Evolutionary conservation across 257 asterid genomes (phyloP).

Genomic region (Rubia yunnanensis): DNA sequence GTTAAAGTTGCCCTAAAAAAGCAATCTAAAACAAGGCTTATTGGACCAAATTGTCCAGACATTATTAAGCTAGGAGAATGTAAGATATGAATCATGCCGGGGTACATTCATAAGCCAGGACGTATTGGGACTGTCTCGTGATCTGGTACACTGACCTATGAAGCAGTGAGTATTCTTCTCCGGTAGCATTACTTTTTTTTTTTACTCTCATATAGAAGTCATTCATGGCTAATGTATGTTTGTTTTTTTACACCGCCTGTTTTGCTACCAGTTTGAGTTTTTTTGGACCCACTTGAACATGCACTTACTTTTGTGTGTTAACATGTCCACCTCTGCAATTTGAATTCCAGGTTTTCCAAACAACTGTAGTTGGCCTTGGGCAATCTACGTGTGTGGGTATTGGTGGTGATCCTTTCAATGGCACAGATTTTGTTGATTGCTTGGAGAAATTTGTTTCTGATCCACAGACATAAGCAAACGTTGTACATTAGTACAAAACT

Average conservation of each 20-base stretch:
- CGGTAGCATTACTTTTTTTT: too few relatives aligned
- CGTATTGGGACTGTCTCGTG: constrained; percentile 91
- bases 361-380: constrained; percentile 98
- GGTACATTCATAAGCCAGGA: constrained; percentile 98
- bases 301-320: too few relatives aligned
- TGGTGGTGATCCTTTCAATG: constrained; percentile 98
- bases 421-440: constrained; percentile 97
- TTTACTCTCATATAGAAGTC: not conserved
- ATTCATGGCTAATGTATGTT: not conserved
- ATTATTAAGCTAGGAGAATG: constrained; percentile 98
- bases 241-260: not conserved
- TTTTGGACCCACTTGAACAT: not conserved
- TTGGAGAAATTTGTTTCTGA: constrained; percentile 73
- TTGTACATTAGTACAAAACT: too few relatives aligned
- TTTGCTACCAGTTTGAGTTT: not conserved
- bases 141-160: constrained; percentile 82
- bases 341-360: constrained; percentile 74
- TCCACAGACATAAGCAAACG: constrained; percentile 98
- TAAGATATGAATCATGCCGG: constrained; percentile 98
- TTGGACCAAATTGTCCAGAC: constrained; percentile 98
- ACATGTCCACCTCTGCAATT: constrained; percentile 1
- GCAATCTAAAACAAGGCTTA: constrained; percentile 81
- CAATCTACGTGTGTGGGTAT: constrained; percentile 96
- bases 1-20: constrained; percentile 79
- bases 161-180: constrained; percentile 58